Conservation (phyloP, 352 stramenopile species). For the Phytophthora fragariaefolia region DNA sequence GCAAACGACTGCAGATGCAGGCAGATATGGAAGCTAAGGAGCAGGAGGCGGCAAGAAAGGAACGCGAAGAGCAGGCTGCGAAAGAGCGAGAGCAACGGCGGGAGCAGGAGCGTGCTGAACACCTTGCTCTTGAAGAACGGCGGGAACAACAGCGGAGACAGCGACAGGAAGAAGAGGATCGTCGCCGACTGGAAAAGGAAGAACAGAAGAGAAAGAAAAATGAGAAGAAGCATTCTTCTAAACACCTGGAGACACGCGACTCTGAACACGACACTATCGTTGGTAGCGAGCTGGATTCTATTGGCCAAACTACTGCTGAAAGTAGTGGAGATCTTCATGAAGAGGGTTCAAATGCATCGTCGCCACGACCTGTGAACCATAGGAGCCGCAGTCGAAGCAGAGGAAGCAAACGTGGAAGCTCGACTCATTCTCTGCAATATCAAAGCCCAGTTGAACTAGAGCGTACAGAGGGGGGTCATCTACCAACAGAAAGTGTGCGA, state of each 20-base stretch:
- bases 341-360: slow-evolving; percentile 15
- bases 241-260: slow-evolving; percentile 2
- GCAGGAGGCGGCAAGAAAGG: slow-evolving; percentile 34
- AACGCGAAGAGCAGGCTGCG: slow-evolving; percentile 33
- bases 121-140: slow-evolving; percentile 34
- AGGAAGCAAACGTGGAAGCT: slow-evolving; percentile 15
- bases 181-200: slow-evolving; percentile 17
- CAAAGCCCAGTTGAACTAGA: background rate
- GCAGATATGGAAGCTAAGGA: slow-evolving; percentile 40
- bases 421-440: background rate
- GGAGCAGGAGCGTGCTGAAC: slow-evolving; percentile 33
- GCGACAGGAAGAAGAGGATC: slow-evolving; percentile 21
- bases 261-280: slow-evolving; percentile 1
- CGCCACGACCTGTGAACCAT: slow-evolving; percentile 11
- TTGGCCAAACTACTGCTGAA: background rate
- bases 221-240: slow-evolving; percentile 11
- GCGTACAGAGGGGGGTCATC: slow-evolving; percentile 16
- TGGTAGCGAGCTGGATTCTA: background rate
- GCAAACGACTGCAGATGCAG: slow-evolving; percentile 42
- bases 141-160: slow-evolving; percentile 23
- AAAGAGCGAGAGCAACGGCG: slow-evolving; percentile 31
- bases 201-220: slow-evolving; percentile 14
- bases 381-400: slow-evolving; percentile 22
- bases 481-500: background rate
- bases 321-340: background rate